Conservation (phyloP, 768 basidiomycete species). For the Macrolepiota fuliginosa region DNA sequence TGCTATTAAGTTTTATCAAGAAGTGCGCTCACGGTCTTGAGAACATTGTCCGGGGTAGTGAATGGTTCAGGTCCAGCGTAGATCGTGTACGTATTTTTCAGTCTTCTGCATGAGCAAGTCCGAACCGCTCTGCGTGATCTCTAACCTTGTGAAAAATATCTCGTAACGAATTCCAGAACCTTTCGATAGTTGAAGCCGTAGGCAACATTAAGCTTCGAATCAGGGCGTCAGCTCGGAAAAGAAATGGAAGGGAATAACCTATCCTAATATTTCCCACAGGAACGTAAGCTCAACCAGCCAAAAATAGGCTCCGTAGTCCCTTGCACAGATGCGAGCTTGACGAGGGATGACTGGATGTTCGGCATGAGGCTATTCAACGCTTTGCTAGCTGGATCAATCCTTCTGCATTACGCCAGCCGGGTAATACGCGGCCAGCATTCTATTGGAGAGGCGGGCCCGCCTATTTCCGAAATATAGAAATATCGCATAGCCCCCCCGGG, state of each 20-base stretch:
- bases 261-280: neutral
- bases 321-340: neutral
- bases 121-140: no score
- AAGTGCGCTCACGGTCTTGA: no score
- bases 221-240: neutral
- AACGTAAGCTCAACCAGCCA: neutral
- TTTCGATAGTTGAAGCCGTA: neutral
- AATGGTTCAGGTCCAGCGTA: no score
- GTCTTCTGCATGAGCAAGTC: no score
- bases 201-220: neutral
- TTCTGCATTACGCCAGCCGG: neutral
- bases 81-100: no score
- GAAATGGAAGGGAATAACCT: neutral
- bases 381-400: neutral
- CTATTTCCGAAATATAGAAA: no score
- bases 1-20: no score
- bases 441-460: neutral
- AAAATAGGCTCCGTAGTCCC: neutral
- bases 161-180: neutral
- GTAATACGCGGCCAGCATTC: no score
- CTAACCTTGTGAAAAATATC: no score
- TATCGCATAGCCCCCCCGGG: no score
- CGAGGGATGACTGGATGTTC: neutral
- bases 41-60: no score
- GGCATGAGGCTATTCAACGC: constrained; percentile 12